Conservation (phyloP, 371 early-diverging fungal species). For the Entomophthora muscae region DNA sequence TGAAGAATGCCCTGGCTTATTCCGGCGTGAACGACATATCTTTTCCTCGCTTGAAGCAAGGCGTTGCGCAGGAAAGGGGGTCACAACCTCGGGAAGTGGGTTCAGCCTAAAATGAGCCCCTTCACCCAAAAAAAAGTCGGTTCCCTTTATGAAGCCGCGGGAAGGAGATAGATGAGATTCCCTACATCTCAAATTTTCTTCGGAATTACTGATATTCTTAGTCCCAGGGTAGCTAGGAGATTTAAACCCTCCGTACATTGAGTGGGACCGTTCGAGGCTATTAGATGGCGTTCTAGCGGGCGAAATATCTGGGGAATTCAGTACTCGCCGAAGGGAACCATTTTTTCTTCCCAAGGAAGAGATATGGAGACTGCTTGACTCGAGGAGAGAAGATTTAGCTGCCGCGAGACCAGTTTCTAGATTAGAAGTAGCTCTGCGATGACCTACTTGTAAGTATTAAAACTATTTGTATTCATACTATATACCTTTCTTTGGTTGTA, state of each 20-base stretch:
- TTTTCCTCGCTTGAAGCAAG: not conserved
- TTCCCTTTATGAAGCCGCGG: not conserved
- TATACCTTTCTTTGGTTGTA: not conserved
- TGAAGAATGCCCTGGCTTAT: constrained; percentile 1
- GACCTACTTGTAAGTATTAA: not conserved
- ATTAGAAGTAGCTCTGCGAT: too few species aligned
- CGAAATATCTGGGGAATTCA: constrained; percentile 1
- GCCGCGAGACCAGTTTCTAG: too few species aligned
- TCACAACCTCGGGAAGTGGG: too few species aligned
- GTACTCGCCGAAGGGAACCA: not conserved
- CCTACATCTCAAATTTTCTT: not conserved
- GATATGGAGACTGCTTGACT: not conserved
- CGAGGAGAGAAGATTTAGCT: too few species aligned
- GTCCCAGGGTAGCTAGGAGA: not conserved
- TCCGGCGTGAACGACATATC: not conserved
- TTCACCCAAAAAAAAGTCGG: not conserved
- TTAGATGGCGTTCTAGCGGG: not conserved
- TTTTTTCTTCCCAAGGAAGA: not conserved
- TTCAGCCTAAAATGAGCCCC: too few species aligned
- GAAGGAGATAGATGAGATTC: not conserved
- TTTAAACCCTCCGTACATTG: constrained; percentile 8
- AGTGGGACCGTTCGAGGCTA: constrained; percentile 4
- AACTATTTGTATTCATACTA: not conserved
- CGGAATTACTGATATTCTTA: not conserved
- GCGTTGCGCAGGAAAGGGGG: too few species aligned